Conservation (phyloP, 2,329 filamentous ascomycete genomes). For the Macrophomina pseudophaseolina region DNA sequence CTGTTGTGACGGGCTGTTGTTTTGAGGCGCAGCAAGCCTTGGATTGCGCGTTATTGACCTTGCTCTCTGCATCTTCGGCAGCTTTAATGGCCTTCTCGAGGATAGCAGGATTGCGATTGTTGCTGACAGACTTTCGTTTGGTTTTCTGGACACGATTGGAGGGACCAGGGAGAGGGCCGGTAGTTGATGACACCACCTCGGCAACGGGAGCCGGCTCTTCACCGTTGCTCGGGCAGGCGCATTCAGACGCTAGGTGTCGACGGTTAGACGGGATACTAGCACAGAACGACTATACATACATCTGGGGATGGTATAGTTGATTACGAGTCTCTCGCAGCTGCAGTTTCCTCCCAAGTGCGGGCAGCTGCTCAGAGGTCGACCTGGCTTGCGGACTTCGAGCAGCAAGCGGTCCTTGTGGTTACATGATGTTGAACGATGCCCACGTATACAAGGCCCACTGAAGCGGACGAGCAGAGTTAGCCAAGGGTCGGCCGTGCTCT, state of each 20-base stretch:
- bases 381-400: slow-evolving; percentile 73
- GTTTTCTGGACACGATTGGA: slow-evolving; percentile 40
- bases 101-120: slow-evolving; percentile 34
- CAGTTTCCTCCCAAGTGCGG: slow-evolving; percentile 69
- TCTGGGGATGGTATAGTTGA: slow-evolving; percentile 50
- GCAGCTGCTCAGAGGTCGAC: slow-evolving; percentile 71
- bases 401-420: slow-evolving; percentile 72
- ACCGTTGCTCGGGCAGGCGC: slow-evolving; percentile 39
- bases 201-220: slow-evolving; percentile 20
- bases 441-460: slow-evolving; percentile 76
- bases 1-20: not conserved
- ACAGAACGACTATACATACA: slow-evolving; percentile 30
- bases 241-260: slow-evolving; percentile 37
- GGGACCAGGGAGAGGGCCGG: slow-evolving; percentile 1
- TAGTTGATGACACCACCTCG: slow-evolving; percentile 15
- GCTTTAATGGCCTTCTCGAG: slow-evolving; percentile 44
- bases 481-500: slow-evolving; percentile 15
- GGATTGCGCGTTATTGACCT: not conserved
- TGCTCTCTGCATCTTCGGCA: slow-evolving; percentile 11
- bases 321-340: slow-evolving; percentile 66
- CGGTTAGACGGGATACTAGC: slow-evolving; percentile 1
- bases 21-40: slow-evolving; percentile 22
- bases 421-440: slow-evolving; percentile 77
- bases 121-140: slow-evolving; percentile 35
- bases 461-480: slow-evolving; percentile 19